phyloP scores from a whole-genome alignment of 1,284 basidiomycete genomes.

The Malassezia globosa region DNA sequence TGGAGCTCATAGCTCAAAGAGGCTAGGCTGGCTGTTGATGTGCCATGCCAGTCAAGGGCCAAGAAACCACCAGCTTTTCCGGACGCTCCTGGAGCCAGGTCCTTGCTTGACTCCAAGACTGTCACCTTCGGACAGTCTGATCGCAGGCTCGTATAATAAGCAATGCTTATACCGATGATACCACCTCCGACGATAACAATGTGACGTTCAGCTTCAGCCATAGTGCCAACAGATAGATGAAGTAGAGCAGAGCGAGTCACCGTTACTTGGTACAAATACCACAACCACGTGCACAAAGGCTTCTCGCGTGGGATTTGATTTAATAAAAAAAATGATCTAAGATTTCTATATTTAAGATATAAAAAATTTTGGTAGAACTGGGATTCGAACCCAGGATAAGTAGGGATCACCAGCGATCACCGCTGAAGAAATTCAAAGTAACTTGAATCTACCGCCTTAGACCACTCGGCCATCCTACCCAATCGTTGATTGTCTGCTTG shows the following conservation, averaged over 20 bases:
- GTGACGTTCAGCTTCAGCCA: constrained; percentile 15
- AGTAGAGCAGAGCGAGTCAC: not conserved
- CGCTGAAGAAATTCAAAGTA: constrained; percentile 16
- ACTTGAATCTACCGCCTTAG: constrained; percentile 23
- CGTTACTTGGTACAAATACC: no score
- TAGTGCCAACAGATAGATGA: constrained; percentile 3
- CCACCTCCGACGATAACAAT: constrained; percentile 51
- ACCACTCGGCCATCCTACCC: constrained; percentile 22
- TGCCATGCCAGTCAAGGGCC: constrained; percentile 61
- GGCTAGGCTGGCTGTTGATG: constrained; percentile 53
- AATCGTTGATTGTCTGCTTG: no score
- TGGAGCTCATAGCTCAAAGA: constrained; percentile 70
- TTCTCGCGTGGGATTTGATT: not conserved
- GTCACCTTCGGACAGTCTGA: constrained; percentile 35
- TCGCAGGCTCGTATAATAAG: constrained; percentile 57
- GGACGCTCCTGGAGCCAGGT: constrained; percentile 57
- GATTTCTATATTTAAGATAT: not conserved
- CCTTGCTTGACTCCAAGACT: constrained; percentile 63
- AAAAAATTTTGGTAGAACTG: constrained; percentile 19
- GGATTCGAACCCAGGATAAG: constrained; percentile 23
- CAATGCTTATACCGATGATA: constrained; percentile 73
- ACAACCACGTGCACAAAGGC: not conserved
- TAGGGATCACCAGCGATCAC: constrained; percentile 7
- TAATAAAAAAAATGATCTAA: not conserved
- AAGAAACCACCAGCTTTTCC: constrained; percentile 89